Evolutionary conservation across 306 rosid genomes (phyloP), one percentile per base, ranked within the genome.

Genomic region (Quercus gilva): DNA sequence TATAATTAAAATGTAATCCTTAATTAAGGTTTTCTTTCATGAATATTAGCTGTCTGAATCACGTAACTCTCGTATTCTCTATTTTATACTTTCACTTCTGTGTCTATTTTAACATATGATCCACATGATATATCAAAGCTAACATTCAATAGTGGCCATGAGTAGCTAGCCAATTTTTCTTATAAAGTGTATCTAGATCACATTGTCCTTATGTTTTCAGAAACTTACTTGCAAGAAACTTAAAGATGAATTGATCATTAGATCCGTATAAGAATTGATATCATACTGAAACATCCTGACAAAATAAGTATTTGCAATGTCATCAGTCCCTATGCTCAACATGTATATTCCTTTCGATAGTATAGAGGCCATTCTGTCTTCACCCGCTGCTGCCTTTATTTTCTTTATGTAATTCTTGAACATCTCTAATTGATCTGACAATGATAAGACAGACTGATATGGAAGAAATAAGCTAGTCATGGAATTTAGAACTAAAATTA

Each of bases 321-420:
- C 85, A 61, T 84, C 77, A 71, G 74, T 84, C 70, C 85, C 80
- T 77, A 80, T 77, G 37, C 82, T 65, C 19, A 84, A 52, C 18
- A 77, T 5, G 11, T 37, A 0, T 13, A 80, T 0, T 26, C 80
- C 70, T 20, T 74, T 41, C 28, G n/a, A 26, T 52, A 84, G 68
- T 73, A 84, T 59, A 19, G 12, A 5, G 55, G 52, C 2, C 74
- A 82, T 67, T 14, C 64, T 84, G 51, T 29, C 72, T 80, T 74
- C 58, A 26, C 85, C 82, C 35, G 74, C 85, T 67, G 26, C 41
- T 59, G 0, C 82, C 60, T 68, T 53, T 55, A 84, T 35, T 69
- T 52, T 80, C 60, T 26, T 76, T 20, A 33, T 74, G 59, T 84
- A 80, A 10, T 76, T 78, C 63, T 77, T 68, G 71, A 84, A 84